Evolutionary conservation across 495 filamentous ascomycete genomes (phyloP), one percentile per base, ranked within the genome.

Genomic region (Lasiosphaeria miniovina): DNA sequence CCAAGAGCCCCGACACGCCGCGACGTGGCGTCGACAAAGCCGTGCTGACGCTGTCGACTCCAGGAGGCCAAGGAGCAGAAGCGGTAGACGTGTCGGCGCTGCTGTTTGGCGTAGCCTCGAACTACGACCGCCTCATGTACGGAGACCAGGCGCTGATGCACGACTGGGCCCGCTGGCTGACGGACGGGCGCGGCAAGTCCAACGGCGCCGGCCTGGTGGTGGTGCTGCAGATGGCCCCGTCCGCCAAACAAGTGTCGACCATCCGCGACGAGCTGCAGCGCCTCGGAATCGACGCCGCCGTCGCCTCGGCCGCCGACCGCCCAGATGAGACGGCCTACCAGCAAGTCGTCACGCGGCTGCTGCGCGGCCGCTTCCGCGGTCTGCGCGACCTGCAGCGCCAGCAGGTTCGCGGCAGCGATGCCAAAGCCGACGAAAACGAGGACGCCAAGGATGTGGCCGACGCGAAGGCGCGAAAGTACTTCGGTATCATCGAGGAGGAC

Each of bases 71-170:
- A 46, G 12, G 15, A 46, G 43, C 52, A 32, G 15, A 17, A 38
- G 36, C 15, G 6, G 43, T 65, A 41, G 78, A 84, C 62, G 82
- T 79, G 7, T 84, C 82, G 5, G 67, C 77, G 55, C 73, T 87
- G 46, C 73, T 84, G 50, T 84, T 87, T 61, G 84, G 82, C 48
- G 78, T 84, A 12, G 80, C 83, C 0, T 86, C 84, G 2, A 81
- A 77, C n/a, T 68, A 81, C 36, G 70, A 74, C 12, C 74, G 84
- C 14, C 68, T 87, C 61, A 78, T 76, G 41, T 77, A 80, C 15
- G 78, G 78, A 0, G 67, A 69, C 36, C 60, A 53, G 8, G 58
- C 62, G 11, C 62, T 74, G 32, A 54, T 74, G 9, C 59, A 61
- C 24, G 69, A 72, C 65, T 75, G 71, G 69, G 57, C 62, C 43